Conservation (phyloP, 176 grass and related monocot species). For the Dactylis glomerata region DNA sequence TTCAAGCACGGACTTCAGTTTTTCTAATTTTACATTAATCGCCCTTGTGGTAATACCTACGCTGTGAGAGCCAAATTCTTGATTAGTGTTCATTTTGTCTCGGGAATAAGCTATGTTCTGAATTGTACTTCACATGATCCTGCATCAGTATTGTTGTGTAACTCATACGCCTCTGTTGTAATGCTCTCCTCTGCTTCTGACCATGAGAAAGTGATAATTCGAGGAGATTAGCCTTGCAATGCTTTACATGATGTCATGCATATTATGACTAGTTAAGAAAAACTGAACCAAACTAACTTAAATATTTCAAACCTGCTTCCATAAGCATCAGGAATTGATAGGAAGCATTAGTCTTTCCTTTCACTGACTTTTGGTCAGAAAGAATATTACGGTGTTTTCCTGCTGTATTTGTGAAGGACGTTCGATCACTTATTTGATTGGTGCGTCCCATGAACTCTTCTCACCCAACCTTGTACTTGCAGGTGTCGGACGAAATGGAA, state of each 20-base stretch:
- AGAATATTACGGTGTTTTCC: background rate
- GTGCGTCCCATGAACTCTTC: background rate
- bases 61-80: background rate
- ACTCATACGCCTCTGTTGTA: background rate
- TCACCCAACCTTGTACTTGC: background rate
- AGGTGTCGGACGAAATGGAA: conserved; percentile 13
- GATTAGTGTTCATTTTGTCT: background rate
- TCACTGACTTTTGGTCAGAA: background rate
- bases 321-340: background rate
- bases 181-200: background rate
- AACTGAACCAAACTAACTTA: background rate
- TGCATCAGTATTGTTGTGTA: background rate
- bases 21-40: background rate
- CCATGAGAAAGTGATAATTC: background rate
- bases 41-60: background rate
- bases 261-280: background rate
- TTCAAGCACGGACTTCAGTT: background rate
- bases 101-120: background rate
- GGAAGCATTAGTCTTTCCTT: background rate
- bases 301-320: background rate
- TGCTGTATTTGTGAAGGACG: background rate
- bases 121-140: background rate
- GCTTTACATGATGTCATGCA: background rate
- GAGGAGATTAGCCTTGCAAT: background rate
- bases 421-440: background rate